These are phyloP conservation scores for Closterium sp. DNA, from an alignment of 139 green algal genomes.

Conservation along the genomic window DNA sequence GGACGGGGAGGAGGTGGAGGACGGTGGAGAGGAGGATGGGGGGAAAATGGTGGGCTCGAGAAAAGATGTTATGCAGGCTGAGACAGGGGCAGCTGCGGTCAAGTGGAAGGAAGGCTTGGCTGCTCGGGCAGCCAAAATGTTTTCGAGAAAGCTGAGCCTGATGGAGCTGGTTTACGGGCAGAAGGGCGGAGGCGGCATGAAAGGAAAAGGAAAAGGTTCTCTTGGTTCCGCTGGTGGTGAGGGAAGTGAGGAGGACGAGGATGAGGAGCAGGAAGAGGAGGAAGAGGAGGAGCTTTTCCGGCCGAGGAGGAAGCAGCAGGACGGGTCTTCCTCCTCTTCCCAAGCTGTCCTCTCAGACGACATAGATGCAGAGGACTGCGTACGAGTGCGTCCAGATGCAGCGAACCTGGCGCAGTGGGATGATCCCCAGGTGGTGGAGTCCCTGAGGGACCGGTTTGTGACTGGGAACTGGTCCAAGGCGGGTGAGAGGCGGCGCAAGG, in stretches of 20 bases:
- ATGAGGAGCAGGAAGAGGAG: neutral
- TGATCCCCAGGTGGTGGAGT: conserved; percentile 49
- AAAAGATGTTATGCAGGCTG: conserved; percentile 17
- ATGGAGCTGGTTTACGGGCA: conserved; percentile 62
- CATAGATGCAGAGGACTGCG: conserved; percentile 59
- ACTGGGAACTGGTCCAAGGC: conserved; percentile 86
- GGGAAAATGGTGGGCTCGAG: conserved; percentile 1
- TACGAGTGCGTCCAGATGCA: conserved; percentile 26
- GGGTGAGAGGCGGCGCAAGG: conserved; percentile 54
- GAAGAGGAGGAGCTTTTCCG: neutral
- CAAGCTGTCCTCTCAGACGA: conserved; percentile 11
- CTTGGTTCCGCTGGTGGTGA: conserved; percentile 5
- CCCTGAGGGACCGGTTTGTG: conserved; percentile 66
- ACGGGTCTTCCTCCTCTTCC: neutral
- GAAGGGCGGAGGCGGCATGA: neutral
- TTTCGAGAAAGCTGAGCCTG: conserved; percentile 57
- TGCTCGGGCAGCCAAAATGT: conserved; percentile 51
- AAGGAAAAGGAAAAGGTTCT: neutral
- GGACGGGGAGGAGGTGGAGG: conserved; percentile 15
- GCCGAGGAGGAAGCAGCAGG: neutral
- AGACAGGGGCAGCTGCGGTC: neutral
- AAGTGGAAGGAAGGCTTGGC: conserved; percentile 67
- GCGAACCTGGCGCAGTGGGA: conserved; percentile 38
- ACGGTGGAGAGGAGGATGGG: conserved; percentile 9
- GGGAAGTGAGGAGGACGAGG: conserved; percentile 53